Evolutionary conservation across 148 eudicot species (phyloP), one percentile per base, ranked within the genome.

Genomic region (Camellia lanceoleosa): DNA sequence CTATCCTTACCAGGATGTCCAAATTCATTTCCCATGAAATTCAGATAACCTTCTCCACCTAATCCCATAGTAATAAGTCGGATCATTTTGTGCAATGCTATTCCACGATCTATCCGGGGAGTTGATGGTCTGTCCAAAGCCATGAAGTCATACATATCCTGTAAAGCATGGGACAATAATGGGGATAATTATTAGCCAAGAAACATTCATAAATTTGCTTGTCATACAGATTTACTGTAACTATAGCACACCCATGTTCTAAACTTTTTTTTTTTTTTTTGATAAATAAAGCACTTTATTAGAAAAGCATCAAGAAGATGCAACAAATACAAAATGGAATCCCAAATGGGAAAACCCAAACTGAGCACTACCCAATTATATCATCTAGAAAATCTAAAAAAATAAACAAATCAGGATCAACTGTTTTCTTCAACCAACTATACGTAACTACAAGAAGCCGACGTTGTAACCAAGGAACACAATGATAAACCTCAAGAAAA

Each of bases 111-210:
- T 83, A 96, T 89, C 62, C 85, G 68, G n/a, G 97, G 95, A 79
- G 99, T 96, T 7, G 99, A 85, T 83, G 98, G 99, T 87, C 94
- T 91, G 84, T 96, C 98, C 87, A 96, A 70, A 18, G 99, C 95
- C 99, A 96, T 96, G 87, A 96, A 96, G 84, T 96, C 99, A 80
- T 96, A 96, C 99, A 96, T 96, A 86, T 96, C 99, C 99, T 96
- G 95, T 76, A 80, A 86, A 63, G 76, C 46, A 81, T 56, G 75
- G 47, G 47, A 73, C 41, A 58, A 56, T 67, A 15, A 47, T 14
- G 43, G 5, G 5, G 18, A 77, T 16, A 13, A 44, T 23, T 74
- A 14, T 19, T 5, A 46, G 61, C 3, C 38, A 63, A 75, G 3
- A 61, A 58, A 60, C 59, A 16, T 77, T 42, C 76, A 51, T 59